Evolutionary conservation across 345 rosid genomes (phyloP).

Genomic region (Populus alba): DNA sequence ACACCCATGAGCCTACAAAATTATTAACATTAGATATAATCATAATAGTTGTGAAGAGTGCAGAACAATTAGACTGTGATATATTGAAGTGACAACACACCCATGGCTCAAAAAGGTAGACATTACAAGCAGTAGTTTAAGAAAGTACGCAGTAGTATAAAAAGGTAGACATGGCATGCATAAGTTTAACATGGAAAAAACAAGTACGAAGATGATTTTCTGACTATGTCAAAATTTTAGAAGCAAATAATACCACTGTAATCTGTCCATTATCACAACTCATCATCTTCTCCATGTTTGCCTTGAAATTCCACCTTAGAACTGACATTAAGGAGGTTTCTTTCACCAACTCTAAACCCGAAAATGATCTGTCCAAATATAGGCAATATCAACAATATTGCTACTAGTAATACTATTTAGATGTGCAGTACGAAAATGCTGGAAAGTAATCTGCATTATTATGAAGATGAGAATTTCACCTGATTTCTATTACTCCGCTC

Average conservation of each 20-base stretch:
- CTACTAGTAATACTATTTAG: background rate
- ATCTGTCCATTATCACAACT: slow-evolving; percentile 60
- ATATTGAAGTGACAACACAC: background rate
- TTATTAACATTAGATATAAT: background rate
- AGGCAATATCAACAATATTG: background rate
- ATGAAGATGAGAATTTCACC: slow-evolving; percentile 9
- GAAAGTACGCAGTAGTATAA: too few species aligned
- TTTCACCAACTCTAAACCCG: slow-evolving; percentile 61
- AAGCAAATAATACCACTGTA: slow-evolving; percentile 51
- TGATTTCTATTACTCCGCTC: slow-evolving; percentile 27
- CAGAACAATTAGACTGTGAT: background rate
- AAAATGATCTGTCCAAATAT: slow-evolving; percentile 62
- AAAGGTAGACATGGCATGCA: too few species aligned
- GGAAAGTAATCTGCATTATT: too few species aligned
- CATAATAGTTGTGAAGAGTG: background rate
- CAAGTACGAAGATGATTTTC: background rate
- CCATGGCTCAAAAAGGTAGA: background rate
- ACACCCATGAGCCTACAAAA: slow-evolving; percentile 60
- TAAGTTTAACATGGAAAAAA: background rate
- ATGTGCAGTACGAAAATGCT: background rate
- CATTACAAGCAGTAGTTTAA: too few species aligned
- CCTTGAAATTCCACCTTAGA: slow-evolving; percentile 75
- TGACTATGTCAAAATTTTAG: background rate
- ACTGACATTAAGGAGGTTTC: slow-evolving; percentile 66
- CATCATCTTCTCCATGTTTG: slow-evolving; percentile 62